phyloP scores from a whole-genome alignment of 2,329 filamentous ascomycete species.

The Colletotrichum siamense region DNA sequence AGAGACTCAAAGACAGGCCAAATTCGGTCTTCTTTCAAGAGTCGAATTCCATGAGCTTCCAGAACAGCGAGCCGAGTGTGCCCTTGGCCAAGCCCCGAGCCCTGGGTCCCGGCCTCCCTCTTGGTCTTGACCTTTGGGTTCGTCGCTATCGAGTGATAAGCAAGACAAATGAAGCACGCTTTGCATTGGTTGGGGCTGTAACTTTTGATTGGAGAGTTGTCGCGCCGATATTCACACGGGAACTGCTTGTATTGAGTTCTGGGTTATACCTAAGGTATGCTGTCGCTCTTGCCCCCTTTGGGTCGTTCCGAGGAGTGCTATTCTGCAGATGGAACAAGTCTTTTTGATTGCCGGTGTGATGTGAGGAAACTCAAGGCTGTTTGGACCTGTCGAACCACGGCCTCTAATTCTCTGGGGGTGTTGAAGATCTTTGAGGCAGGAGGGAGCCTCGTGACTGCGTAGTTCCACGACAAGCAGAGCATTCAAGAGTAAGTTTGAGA shows the following conservation, averaged over 20 bases:
- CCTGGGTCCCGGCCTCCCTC: background rate
- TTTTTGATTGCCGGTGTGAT: too few relatives aligned
- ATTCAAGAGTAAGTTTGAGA: background rate
- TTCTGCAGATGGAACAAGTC: too few relatives aligned
- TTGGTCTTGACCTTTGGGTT: background rate
- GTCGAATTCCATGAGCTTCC: background rate
- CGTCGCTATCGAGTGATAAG: rapidly evolving
- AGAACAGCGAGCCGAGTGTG: background rate
- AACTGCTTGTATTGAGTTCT: too few relatives aligned
- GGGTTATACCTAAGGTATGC: too few relatives aligned
- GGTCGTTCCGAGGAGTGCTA: too few relatives aligned
- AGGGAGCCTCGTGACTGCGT: background rate
- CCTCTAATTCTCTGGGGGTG: too few relatives aligned
- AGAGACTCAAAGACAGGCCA: background rate
- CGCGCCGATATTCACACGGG: too few relatives aligned
- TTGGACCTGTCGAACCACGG: too few relatives aligned
- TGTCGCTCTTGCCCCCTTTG: too few relatives aligned
- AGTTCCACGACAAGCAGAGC: background rate
- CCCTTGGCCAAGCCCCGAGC: background rate
- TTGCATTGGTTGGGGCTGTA: too few relatives aligned
- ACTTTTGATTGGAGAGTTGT: too few relatives aligned
- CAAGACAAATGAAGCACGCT: background rate
- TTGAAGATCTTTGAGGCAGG: background rate
- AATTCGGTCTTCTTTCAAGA: background rate
- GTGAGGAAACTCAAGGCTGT: too few relatives aligned